phyloP scores from a whole-genome alignment of 805 yeast species.

The Diddensiella santjacobensis region DNA sequence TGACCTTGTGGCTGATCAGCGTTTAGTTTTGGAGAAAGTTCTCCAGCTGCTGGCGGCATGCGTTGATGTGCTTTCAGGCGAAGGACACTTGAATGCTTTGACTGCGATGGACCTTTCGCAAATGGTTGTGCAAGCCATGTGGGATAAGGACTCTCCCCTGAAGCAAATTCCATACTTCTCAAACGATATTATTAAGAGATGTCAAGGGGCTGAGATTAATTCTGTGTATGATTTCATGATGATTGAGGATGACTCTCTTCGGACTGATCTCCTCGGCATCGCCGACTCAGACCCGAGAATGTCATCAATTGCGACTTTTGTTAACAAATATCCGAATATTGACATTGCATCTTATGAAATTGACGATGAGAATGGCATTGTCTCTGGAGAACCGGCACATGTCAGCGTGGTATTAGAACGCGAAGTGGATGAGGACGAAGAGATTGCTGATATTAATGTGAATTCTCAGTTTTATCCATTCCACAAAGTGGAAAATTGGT shows the following conservation, averaged over 20 bases:
- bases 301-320: slow-evolving; percentile 75
- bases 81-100: slow-evolving; percentile 74
- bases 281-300: slow-evolving; percentile 42
- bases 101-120: slow-evolving; percentile 84
- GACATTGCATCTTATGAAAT: slow-evolving; percentile 57
- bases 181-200: slow-evolving; percentile 47
- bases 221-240: slow-evolving; percentile 76
- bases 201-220: slow-evolving; percentile 50
- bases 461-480: slow-evolving; percentile 57
- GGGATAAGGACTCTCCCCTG: slow-evolving; percentile 76
- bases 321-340: slow-evolving; percentile 83
- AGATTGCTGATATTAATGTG: slow-evolving; percentile 50
- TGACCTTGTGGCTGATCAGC: slow-evolving; percentile 59
- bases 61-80: slow-evolving; percentile 73
- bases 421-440: slow-evolving; percentile 69
- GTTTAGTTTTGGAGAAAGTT: slow-evolving; percentile 46
- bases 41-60: slow-evolving; percentile 57
- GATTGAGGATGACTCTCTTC: slow-evolving; percentile 61
- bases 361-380: slow-evolving; percentile 37
- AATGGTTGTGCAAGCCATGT: slow-evolving; percentile 80
- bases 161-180: slow-evolving; percentile 75
- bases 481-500: slow-evolving; percentile 70
- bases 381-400: slow-evolving; percentile 46
- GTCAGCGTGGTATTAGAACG: slow-evolving; percentile 39
- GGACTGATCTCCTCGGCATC: slow-evolving; percentile 58